These are phyloP conservation scores for Dinochytrium kinnereticum DNA, from an alignment of 371 early-diverging fungal species.

Conservation along the genomic window DNA sequence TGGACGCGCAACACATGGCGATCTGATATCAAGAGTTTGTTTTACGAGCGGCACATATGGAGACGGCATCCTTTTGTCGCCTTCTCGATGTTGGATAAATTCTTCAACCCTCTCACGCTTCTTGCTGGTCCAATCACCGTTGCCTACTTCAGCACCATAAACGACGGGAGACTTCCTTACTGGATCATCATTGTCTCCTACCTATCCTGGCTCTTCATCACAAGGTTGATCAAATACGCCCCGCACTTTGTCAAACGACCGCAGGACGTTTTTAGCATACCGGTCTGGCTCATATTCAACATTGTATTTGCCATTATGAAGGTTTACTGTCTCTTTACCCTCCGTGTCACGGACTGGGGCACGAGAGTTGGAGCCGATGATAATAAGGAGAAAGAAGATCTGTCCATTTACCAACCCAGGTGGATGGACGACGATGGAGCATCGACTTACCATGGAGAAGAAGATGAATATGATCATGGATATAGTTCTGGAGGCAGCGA, in stretches of 20 bases:
- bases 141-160: constrained; percentile 33
- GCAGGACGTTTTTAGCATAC: constrained; percentile 67
- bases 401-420: constrained; percentile 35
- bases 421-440: constrained; percentile 21
- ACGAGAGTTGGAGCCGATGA: constrained; percentile 64
- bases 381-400: constrained; percentile 28
- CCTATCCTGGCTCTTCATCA: constrained; percentile 68
- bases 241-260: constrained; percentile 73
- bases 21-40: constrained; percentile 70
- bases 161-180: constrained; percentile 25
- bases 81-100: constrained; percentile 78
- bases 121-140: constrained; percentile 72
- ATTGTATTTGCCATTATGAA: constrained; percentile 78
- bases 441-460: background rate
- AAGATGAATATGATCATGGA: background rate
- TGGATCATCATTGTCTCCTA: constrained; percentile 72
- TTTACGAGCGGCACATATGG: constrained; percentile 70
- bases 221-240: constrained; percentile 70
- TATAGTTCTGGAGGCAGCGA: background rate
- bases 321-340: constrained; percentile 70
- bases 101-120: constrained; percentile 74
- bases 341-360: constrained; percentile 77
- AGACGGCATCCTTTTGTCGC: constrained; percentile 72
- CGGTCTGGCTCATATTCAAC: constrained; percentile 72
- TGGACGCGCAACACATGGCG: constrained; percentile 84